A percentile compares a stretch with the other conserved stretches of the same genome.
Evolutionary conservation across 139 green algal species (phyloP).

Genomic region (Diplosphaera chodatii): DNA sequence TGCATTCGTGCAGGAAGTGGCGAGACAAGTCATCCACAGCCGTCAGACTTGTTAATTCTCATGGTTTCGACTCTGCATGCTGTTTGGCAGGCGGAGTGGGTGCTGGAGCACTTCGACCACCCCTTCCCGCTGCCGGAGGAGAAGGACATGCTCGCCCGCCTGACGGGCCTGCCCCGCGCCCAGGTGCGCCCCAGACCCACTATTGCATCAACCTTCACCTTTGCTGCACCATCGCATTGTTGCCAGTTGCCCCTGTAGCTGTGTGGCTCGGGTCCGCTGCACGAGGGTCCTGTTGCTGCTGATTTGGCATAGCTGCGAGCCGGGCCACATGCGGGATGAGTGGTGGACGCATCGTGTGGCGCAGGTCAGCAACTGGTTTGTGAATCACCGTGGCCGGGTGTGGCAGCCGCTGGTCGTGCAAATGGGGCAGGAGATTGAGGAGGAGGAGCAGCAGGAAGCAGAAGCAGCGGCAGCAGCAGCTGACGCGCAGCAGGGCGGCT

Average conservation of each 20-base stretch:
- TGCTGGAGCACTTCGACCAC: not conserved
- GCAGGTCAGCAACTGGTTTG: constrained; percentile 23
- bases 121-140: not conserved
- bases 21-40: too few species aligned
- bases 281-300: too few species aligned
- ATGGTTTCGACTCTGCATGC: too few species aligned
- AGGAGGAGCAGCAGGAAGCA: not conserved
- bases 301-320: too few species aligned
- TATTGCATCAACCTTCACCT: not conserved
- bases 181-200: not conserved
- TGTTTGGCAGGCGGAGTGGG: not conserved
- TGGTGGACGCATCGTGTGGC: not conserved
- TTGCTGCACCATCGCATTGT: too few species aligned
- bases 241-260: too few species aligned
- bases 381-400: constrained; percentile 15
- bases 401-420: constrained; percentile 23
- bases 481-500: too few species aligned
- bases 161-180: not conserved
- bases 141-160: not conserved
- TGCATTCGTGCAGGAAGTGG: too few species aligned
- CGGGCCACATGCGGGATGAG: not conserved
- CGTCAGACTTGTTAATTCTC: too few species aligned
- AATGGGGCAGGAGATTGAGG: constrained; percentile 13
- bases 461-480: not conserved
- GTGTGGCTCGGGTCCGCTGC: too few species aligned